Conservation (phyloP, 345 rosid genomes). For the Camelina laxa region DNA sequence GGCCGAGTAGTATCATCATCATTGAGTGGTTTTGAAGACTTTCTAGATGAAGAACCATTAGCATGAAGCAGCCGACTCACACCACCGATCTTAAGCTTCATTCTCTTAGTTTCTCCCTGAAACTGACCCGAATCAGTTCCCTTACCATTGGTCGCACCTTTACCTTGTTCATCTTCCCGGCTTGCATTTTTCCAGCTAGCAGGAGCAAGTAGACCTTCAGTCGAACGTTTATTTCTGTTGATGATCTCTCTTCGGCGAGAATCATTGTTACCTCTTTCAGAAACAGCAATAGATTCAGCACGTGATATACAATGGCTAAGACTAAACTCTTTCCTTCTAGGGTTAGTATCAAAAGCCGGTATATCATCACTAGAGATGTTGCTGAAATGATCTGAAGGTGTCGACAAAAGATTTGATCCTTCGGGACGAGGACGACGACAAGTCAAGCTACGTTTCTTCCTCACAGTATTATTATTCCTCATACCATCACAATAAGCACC, state of each 20-base stretch:
- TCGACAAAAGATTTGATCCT: slow-evolving; percentile 38
- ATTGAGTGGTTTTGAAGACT: slow-evolving; percentile 47
- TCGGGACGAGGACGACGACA: slow-evolving; percentile 74
- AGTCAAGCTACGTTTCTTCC: slow-evolving; percentile 74
- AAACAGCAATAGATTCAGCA: slow-evolving; percentile 47
- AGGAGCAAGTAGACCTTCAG: slow-evolving; percentile 88
- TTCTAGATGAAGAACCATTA: slow-evolving; percentile 58
- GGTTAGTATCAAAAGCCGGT: slow-evolving; percentile 52
- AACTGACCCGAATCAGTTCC: slow-evolving; percentile 47
- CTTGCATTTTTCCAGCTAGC: slow-evolving; percentile 59
- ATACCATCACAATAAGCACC: slow-evolving; percentile 46
- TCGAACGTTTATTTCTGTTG: slow-evolving; percentile 50
- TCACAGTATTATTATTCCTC: slow-evolving; percentile 48
- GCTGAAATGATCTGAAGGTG: slow-evolving; percentile 53
- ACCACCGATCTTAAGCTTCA: slow-evolving; percentile 69
- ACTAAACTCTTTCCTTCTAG: slow-evolving; percentile 68
- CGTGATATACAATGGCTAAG: slow-evolving; percentile 67
- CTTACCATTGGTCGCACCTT: slow-evolving; percentile 47
- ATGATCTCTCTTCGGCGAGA: slow-evolving; percentile 44
- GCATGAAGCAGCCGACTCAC: slow-evolving; percentile 58
- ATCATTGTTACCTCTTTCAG: slow-evolving; percentile 52
- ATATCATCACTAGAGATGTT: slow-evolving; percentile 77
- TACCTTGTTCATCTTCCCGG: slow-evolving; percentile 41
- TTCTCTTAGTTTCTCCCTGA: slow-evolving; percentile 64
- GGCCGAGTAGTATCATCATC: slow-evolving; percentile 33